These are phyloP conservation scores for Bisporella sp. DNA, from an alignment of 2,329 filamentous ascomycete species.

Conservation along the genomic window DNA sequence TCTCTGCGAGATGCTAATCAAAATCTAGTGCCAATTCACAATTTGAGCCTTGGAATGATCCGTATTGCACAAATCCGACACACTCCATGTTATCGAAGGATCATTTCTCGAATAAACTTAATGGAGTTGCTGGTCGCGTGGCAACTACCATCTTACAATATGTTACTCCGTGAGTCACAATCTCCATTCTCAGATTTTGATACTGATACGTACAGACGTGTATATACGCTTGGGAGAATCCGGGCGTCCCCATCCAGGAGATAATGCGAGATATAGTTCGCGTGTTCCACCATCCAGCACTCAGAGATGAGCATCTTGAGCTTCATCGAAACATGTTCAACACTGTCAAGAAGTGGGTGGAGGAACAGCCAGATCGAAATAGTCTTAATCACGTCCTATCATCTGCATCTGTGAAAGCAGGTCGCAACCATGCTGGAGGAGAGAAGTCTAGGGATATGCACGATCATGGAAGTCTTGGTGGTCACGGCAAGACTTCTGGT, in stretches of 20 bases:
- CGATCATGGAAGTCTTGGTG: conserved; percentile 28
- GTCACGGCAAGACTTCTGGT: conserved; percentile 50
- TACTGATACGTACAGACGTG: conserved; percentile 44
- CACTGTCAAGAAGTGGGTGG: conserved; percentile 75
- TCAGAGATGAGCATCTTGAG: conserved; percentile 68
- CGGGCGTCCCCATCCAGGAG: conserved; percentile 73
- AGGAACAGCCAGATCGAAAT: conserved; percentile 58
- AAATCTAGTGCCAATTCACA: conserved; percentile 56
- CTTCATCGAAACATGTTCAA: conserved; percentile 86
- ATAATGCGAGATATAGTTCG: conserved; percentile 74
- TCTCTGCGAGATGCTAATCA: conserved; percentile 1
- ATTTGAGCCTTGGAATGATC: conserved; percentile 73
- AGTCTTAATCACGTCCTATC: conserved; percentile 70
- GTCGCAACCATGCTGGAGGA: conserved; percentile 66
- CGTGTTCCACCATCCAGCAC: conserved; percentile 85
- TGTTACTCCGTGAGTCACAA: conserved; percentile 71
- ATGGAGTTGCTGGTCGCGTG: conserved; percentile 68
- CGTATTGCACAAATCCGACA: conserved; percentile 68
- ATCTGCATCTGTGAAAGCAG: conserved; percentile 74
- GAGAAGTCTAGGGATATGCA: conserved; percentile 22
- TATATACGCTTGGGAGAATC: conserved; percentile 89
- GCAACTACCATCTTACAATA: conserved; percentile 77
- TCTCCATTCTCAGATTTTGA: neutral
- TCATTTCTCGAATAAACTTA: conserved; percentile 74
- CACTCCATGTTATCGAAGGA: conserved; percentile 81